These are phyloP conservation scores for Hemileccinum impolitum DNA, from an alignment of 768 basidiomycete species.

Conservation along the genomic window DNA sequence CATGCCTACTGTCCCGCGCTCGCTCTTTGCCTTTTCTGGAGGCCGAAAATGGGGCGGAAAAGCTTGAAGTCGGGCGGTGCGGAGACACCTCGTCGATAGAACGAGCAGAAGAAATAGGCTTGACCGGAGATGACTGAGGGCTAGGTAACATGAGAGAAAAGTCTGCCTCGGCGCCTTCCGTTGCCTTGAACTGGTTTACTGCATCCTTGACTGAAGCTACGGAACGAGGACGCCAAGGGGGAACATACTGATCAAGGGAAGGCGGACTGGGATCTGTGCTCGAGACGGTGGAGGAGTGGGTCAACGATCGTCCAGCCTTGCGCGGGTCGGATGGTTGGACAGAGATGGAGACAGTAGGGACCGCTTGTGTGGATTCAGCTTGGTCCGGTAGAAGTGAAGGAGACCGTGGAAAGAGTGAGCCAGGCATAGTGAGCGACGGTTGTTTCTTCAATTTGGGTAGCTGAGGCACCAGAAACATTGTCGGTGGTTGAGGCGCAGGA, in stretches of 20 bases:
- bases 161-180: slow-evolving; percentile 43
- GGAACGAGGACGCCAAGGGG: slow-evolving; percentile 33
- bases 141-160: slow-evolving; percentile 52
- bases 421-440: slow-evolving; percentile 69
- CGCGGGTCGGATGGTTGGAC: neutral
- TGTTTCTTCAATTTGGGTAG: slow-evolving; percentile 30
- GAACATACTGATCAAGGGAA: slow-evolving; percentile 17
- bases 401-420: slow-evolving; percentile 72
- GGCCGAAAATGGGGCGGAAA: slow-evolving; percentile 1
- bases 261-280: neutral
- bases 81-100: slow-evolving; percentile 16
- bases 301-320: slow-evolving; percentile 18
- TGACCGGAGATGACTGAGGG: slow-evolving; percentile 35
- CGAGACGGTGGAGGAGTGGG: slow-evolving; percentile 3
- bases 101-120: slow-evolving; percentile 24
- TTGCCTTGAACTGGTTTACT: slow-evolving; percentile 43
- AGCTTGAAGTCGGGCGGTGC: neutral
- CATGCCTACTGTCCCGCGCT: slow-evolving; percentile 27
- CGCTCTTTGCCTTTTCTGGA: slow-evolving; percentile 47
- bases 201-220: slow-evolving; percentile 47
- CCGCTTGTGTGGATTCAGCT: neutral
- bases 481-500: slow-evolving; percentile 9
- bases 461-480: slow-evolving; percentile 25
- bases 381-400: slow-evolving; percentile 55
- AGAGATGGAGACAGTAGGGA: neutral